Evolutionary conservation across 306 rosid genomes (phyloP), one percentile per base, ranked within the genome.

Genomic region (Styphnolobium japonicum): DNA sequence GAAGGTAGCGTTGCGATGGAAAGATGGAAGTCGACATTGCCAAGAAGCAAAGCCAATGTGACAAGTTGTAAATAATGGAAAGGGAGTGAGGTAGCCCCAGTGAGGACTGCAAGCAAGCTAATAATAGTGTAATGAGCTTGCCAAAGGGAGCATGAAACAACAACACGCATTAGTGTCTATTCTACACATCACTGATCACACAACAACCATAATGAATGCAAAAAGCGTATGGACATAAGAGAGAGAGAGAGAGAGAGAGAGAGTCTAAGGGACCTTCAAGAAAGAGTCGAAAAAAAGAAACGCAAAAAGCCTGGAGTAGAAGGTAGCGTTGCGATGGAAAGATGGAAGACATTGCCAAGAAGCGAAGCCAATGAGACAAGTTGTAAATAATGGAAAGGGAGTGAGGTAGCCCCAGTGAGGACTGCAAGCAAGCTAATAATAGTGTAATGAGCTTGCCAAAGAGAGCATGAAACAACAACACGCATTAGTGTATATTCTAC

Each of bases 41-140:
- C 84, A 53, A 82, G 80, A 86, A 84, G 92, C 85, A 84, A 66
- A 40, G 83, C 0, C 70, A 77, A 48, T 1, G 46, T n/a, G 9
- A 64, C 73, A 81, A 27, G 10, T 53, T 73, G 53, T 31, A 57
- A 14, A 48, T 18, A 48, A 52, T 10, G 14, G 48, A 27, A 10
- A 16, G 71, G 67, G 45, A 49, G 51, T 16, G 43, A 4, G 64
- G 80, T 60, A 31, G 57, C 21, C 73, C 81, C 31, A 75, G 12
- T 80, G 18, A 65, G 51, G 70, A 75, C 60, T 81, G 84, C 42
- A 34, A 67, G 18, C 21, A 37, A 52, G 10, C 27, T 61, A 8
- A 64, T 34, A 2, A 16, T 8, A 16, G 27, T 63, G 2, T 6
- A 61, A 14, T 15, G 27, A 9, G 7, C 19, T 11, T 63, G 25